Conservation (phyloP, 768 basidiomycete species). For the Holtermanniella nyarrowii region DNA sequence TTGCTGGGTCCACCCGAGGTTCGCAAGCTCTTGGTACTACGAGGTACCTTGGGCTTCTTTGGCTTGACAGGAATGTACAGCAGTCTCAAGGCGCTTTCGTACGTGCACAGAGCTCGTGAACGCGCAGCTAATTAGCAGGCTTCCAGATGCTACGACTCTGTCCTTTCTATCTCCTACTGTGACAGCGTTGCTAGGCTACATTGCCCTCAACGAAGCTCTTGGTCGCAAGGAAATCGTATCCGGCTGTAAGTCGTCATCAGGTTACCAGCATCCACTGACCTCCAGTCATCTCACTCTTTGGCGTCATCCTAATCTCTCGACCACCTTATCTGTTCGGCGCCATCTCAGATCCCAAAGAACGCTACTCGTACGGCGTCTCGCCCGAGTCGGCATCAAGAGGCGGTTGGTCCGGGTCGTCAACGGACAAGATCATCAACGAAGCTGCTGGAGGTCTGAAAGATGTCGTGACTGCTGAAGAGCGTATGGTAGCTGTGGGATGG, state of each 20-base stretch:
- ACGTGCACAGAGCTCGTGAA: background rate
- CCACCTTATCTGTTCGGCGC: constrained; percentile 63
- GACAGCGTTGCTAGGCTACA: constrained; percentile 53
- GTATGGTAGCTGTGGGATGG: constrained; percentile 58
- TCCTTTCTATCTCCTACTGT: constrained; percentile 63
- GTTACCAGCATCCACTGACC: constrained; percentile 15
- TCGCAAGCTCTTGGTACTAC: constrained; percentile 48
- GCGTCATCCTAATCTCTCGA: constrained; percentile 71
- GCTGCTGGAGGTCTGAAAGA: constrained; percentile 7
- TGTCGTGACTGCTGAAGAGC: constrained; percentile 23
- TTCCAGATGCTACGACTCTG: constrained; percentile 68
- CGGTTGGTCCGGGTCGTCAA: constrained; percentile 1
- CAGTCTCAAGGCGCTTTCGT: constrained; percentile 9
- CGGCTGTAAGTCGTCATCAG: constrained; percentile 42
- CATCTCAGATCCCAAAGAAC: constrained; percentile 3
- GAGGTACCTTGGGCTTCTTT: constrained; percentile 61
- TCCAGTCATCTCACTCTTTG: constrained; percentile 56
- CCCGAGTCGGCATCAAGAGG: constrained; percentile 23
- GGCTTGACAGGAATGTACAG: constrained; percentile 51
- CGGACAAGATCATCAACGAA: constrained; percentile 2
- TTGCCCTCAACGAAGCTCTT: constrained; percentile 56
- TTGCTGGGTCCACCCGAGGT: constrained; percentile 61
- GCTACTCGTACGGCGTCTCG: background rate
- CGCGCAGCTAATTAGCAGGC: constrained; percentile 51
- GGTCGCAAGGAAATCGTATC: constrained; percentile 51